phyloP scores from a whole-genome alignment of 2,329 filamentous ascomycete genomes.

The Fusarium fujikuroi region DNA sequence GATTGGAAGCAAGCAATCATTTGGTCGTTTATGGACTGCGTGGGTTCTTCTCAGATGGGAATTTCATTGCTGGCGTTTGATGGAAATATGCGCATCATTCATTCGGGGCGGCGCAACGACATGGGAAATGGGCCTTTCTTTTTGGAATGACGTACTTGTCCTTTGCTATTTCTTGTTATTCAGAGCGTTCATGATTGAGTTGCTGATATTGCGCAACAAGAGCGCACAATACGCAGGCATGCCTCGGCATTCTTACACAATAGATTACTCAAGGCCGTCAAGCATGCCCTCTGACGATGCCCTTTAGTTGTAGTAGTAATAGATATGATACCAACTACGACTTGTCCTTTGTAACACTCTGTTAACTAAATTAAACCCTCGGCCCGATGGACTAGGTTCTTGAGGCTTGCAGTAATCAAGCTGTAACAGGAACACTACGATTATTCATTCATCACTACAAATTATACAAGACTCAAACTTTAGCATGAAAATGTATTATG shows the following conservation, averaged over 20 bases:
- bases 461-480: background rate
- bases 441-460: background rate
- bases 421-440: background rate
- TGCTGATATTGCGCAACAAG: conserved; percentile 23
- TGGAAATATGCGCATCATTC: conserved; percentile 30
- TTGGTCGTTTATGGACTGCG: conserved; percentile 1
- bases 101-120: conserved; percentile 32
- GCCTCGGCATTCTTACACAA: conserved; percentile 23
- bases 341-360: background rate
- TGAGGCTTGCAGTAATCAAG: background rate
- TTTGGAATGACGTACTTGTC: conserved; percentile 26
- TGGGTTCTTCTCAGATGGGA: background rate
- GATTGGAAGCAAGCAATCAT: conserved; percentile 11
- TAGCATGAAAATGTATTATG: conserved; percentile 41
- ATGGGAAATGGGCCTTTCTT: conserved; percentile 12
- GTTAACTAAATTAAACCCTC: background rate
- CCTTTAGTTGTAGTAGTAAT: conserved; percentile 46
- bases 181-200: conserved; percentile 40
- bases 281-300: conserved; percentile 31
- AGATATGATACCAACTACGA: conserved; percentile 39
- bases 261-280: conserved; percentile 40
- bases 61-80: conserved; percentile 31
- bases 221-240: conserved; percentile 29
- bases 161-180: conserved; percentile 22
- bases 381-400: background rate